Evolutionary conservation across 2,329 filamentous ascomycete genomes (phyloP), one percentile per base, ranked within the genome.

Genomic region (Sporothrix curviconia): DNA sequence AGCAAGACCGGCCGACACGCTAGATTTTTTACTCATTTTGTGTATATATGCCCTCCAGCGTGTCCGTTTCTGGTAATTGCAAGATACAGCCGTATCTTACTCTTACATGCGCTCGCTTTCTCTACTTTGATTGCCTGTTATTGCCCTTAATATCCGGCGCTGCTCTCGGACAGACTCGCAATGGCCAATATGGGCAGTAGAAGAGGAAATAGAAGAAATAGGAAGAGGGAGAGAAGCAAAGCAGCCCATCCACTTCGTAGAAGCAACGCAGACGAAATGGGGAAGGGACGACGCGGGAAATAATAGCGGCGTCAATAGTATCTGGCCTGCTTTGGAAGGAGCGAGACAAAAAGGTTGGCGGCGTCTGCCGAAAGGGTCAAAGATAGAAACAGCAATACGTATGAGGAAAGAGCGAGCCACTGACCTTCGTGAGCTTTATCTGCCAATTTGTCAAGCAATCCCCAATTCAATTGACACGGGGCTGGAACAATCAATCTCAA

Each of bases 81-180:
- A n/a, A n/a, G n/a, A n/a, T n/a, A n/a, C n/a, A n/a, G n/a, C 52
- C 42, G 34, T 37, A 43, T 54, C 37, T 30, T 24, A n/a, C 44
- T 19, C 22, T 50, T 32, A 55, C 47, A 39, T 24, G 32, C 25
- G 25, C 24, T 42, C 36, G 9, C 15, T 43, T 43, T 22, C 30
- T 42, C 50, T 53, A 22, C 24, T 24, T 55, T 55, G 49, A 52
- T 52, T 52, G 39, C 37, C 22, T 32, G 22, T 36, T 44, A 25
- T 46, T 37, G 17, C 6, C n/a, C 22, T 54, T 47, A 46, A 46
- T 55, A 37, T 47, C 53, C 53, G 53, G 53, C 42, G 34, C 24
- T 47, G 42, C 39, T 55, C n/a, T 55, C 42, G 53, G 53, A 24
- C 53, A 47, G 42, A 47, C 53, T 55, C 28, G 39, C 28, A 28